Percentiles rank a stretch among this genome's conserved stretches.
These are phyloP conservation scores for Dendrostoma leiphaemia DNA, from an alignment of 2,329 filamentous ascomycete genomes.

Conservation along the genomic window DNA sequence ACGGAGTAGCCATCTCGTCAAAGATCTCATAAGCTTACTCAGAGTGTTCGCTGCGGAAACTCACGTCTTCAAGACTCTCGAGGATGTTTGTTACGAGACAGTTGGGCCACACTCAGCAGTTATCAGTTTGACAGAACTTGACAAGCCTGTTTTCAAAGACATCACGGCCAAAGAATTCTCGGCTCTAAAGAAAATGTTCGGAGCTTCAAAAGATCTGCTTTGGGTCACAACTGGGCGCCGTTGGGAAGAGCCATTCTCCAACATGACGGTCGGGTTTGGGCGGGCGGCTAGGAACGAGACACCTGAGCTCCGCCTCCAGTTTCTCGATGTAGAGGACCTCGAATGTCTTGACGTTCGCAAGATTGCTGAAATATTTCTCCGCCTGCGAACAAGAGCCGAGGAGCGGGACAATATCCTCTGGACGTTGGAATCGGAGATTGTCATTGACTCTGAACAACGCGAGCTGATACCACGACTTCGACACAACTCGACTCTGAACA, in stretches of 20 bases:
- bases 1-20: neutral
- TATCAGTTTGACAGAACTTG: conserved; percentile 24
- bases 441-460: conserved; percentile 10
- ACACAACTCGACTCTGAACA: conserved; percentile 14
- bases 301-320: conserved; percentile 20
- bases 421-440: conserved; percentile 21
- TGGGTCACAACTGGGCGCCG: conserved; percentile 27
- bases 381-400: neutral
- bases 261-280: conserved; percentile 25
- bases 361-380: conserved; percentile 20
- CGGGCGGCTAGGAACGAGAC: conserved; percentile 20
- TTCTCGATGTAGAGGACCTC: conserved; percentile 21
- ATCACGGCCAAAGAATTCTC: conserved; percentile 16
- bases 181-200: conserved; percentile 21
- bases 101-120: conserved; percentile 12
- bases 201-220: conserved; percentile 12
- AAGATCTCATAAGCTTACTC: neutral
- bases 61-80: neutral
- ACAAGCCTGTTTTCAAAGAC: conserved; percentile 25
- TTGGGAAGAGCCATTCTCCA: conserved; percentile 22
- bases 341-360: conserved; percentile 1
- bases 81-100: neutral
- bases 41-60: too few species aligned
- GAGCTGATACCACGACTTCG: conserved; percentile 13
- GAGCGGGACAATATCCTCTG: conserved; percentile 13